Evolutionary conservation across 2,329 filamentous ascomycete genomes (phyloP), one percentile per base, ranked within the genome.

Genomic region (Ascochyta clinopodiicola): DNA sequence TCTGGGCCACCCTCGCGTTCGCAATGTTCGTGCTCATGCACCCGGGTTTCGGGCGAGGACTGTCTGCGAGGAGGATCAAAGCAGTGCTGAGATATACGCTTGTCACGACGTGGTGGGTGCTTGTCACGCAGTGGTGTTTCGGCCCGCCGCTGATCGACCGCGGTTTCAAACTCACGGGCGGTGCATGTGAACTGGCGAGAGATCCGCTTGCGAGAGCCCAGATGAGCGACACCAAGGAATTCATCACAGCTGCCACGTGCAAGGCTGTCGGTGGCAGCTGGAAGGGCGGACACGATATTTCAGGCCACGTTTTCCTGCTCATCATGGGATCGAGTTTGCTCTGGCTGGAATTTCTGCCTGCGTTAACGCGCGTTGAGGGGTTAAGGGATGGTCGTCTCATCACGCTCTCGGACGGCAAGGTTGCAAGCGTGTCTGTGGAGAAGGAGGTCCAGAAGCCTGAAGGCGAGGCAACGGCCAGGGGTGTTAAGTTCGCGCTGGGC

Each of bases 51-150:
- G 82, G 69, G 62, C 79, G 70, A 59, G 83, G 73, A 32, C 66
- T 71, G 27, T 71, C 66, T 55, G 74, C 32, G 59, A 76, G 81
- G 25, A 75, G 82, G n/a, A 48, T 84, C 10, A 83, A 86, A 55
- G 91, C 90, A 0, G 69, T 80, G 1, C 44, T 88, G 21, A 84
- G 95, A 43, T 99, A 92, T 82, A 79, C 62, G 0, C 77, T 88
- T 8, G 85, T 92, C 0, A 98, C 95, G 8, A 68, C 78, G 1
- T 88, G 88, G 77, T 99, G 95, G 95, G 81, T 92, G 37, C 78
- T 92, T 35, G 87, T 95, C 17, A 99, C 95, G 61, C 95, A 98
- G 80, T 98, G 95, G 95, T 98, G 88, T 75, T 97, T 99, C 69
- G 95, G 95, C 0, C 88, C 95, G 2, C 83, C 92, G 19, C 80